Conservation (phyloP, 2,329 filamentous ascomycete species). For the Colletotrichum sp. region DNA sequence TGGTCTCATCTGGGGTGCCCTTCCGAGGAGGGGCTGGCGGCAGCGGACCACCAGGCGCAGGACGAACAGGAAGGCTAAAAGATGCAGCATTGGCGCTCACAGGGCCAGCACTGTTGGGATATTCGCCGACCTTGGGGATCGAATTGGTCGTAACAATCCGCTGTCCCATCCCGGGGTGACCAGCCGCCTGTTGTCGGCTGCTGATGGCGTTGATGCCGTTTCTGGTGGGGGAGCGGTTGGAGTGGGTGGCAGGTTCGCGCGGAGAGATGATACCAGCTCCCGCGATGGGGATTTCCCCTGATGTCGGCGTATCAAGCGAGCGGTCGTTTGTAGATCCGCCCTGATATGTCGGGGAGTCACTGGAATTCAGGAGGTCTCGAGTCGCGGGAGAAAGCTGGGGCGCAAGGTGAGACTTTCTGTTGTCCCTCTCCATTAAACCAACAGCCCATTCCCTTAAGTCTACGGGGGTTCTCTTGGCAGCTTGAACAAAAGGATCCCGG, state of each 20-base stretch:
- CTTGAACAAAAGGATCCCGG: constrained; percentile 91
- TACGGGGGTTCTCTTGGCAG: constrained; percentile 94
- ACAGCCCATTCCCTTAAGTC: constrained; percentile 94
- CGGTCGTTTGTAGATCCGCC: constrained; percentile 47
- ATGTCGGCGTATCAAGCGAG: constrained; percentile 66
- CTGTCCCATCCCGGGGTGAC: constrained; percentile 58
- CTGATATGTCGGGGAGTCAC: constrained; percentile 60
- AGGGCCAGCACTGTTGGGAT: constrained; percentile 41
- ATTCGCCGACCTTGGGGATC: constrained; percentile 50
- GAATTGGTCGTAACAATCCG: constrained; percentile 58
- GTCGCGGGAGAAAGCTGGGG: constrained; percentile 81
- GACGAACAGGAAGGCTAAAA: constrained; percentile 69
- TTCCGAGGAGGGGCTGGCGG: constrained; percentile 66
- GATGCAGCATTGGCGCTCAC: constrained; percentile 53
- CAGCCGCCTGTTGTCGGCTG: constrained; percentile 36
- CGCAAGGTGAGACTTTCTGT: constrained; percentile 91
- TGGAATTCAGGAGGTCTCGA: constrained; percentile 73
- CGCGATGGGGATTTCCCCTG: constrained; percentile 73
- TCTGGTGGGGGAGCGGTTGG: constrained; percentile 57
- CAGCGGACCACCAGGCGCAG: constrained; percentile 63
- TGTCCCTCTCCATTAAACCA: constrained; percentile 91
- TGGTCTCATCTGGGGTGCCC: constrained; percentile 58
- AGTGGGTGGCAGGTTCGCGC: constrained; percentile 50
- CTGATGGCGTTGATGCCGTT: constrained; percentile 52
- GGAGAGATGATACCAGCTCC: constrained; percentile 61